A percentile compares a stretch with the other conserved stretches of the same genome.
Evolutionary conservation across 495 filamentous ascomycete genomes (phyloP).

Genomic region (Letharia columbiana): DNA sequence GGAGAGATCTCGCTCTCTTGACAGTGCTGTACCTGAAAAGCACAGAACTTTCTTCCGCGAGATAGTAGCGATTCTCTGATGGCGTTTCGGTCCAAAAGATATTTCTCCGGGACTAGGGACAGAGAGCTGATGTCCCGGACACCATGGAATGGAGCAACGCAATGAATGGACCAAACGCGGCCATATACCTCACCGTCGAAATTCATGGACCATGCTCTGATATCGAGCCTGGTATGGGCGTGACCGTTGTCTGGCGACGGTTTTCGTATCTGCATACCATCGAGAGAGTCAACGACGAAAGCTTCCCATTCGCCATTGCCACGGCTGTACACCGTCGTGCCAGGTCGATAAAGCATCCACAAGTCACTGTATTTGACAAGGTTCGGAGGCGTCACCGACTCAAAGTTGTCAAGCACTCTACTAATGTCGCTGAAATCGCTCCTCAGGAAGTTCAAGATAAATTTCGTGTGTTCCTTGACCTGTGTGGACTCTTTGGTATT

Average conservation of each 20-base stretch:
- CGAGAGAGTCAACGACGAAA: slow-evolving; percentile 23
- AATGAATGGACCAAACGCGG: slow-evolving; percentile 34
- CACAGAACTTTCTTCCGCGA: slow-evolving; percentile 20
- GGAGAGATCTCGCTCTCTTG: slow-evolving; percentile 19
- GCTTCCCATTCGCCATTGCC: slow-evolving; percentile 24
- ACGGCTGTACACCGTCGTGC: slow-evolving; percentile 19
- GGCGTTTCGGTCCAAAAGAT: slow-evolving; percentile 9
- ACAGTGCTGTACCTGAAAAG: slow-evolving; percentile 20
- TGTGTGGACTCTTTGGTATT: background rate
- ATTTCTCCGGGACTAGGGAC: slow-evolving; percentile 20
- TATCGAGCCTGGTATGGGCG: slow-evolving; percentile 17
- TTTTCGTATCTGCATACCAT: slow-evolving; percentile 16
- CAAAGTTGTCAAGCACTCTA: slow-evolving; percentile 16
- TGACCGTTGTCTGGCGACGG: background rate
- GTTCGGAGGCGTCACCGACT: slow-evolving; percentile 15
- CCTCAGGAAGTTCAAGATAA: slow-evolving; percentile 20
- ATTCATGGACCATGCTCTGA: slow-evolving; percentile 40
- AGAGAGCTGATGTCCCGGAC: slow-evolving; percentile 48
- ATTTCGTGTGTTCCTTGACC: slow-evolving; percentile 14
- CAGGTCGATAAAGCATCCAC: slow-evolving; percentile 24
- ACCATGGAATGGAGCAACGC: slow-evolving; percentile 46
- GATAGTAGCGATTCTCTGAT: slow-evolving; percentile 13
- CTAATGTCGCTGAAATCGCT: slow-evolving; percentile 13
- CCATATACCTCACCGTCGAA: slow-evolving; percentile 56
- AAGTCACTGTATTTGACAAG: slow-evolving; percentile 17